Percentiles rank a stretch among this genome's conserved stretches.
phyloP scores from a whole-genome alignment of 495 filamentous ascomycete species.

The Penicillium herquei region DNA sequence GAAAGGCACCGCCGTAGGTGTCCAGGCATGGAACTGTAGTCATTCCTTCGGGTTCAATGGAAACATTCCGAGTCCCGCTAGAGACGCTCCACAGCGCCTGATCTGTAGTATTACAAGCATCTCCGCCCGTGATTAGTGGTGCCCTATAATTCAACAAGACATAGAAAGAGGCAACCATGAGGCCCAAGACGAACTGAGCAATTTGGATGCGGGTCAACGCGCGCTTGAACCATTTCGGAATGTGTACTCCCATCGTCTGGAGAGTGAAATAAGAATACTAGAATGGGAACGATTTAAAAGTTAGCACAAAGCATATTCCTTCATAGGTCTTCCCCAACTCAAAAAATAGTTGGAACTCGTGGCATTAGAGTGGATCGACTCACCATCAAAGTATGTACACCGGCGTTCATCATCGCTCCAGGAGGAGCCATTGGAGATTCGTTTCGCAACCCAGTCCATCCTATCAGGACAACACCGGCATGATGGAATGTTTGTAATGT shows the following conservation, averaged over 20 bases:
- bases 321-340: not conserved
- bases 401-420: conserved; percentile 77
- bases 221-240: not conserved
- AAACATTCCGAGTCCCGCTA: not conserved
- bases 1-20: not conserved
- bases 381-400: conserved; percentile 82
- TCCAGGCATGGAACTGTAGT: not conserved
- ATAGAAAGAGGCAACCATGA: not conserved
- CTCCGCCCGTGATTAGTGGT: not conserved
- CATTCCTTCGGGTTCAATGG: not conserved
- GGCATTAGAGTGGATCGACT: not conserved
- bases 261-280: not conserved
- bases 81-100: no score
- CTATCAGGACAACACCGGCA: conserved; percentile 78
- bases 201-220: not conserved
- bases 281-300: not conserved
- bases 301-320: not conserved
- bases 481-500: conserved; percentile 88
- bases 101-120: no score
- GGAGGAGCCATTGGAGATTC: conserved; percentile 49
- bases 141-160: not conserved
- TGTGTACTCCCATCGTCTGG: not conserved
- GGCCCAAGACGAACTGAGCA: not conserved
- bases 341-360: not conserved
- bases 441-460: conserved; percentile 11